These are phyloP conservation scores for Cladophialophora exuberans DNA, from an alignment of 2,329 filamentous ascomycete genomes.

Conservation along the genomic window DNA sequence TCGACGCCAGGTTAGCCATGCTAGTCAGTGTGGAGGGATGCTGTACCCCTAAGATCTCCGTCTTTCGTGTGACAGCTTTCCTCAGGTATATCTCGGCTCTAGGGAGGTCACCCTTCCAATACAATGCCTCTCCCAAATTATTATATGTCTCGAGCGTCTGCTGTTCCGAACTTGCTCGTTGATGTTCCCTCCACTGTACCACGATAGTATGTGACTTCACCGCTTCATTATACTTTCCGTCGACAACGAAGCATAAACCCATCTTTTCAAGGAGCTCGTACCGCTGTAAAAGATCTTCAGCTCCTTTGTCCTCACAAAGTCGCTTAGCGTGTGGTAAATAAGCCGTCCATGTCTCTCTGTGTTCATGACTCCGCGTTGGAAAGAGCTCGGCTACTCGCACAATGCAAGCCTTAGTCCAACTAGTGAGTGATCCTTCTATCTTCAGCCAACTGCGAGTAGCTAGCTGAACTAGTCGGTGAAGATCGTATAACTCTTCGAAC, in stretches of 20 bases:
- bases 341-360: slow-evolving; percentile 32
- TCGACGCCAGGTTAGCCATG: slow-evolving; percentile 29
- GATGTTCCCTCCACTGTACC: slow-evolving; percentile 11
- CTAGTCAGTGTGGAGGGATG: slow-evolving; percentile 29
- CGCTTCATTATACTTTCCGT: slow-evolving; percentile 80
- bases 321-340: slow-evolving; percentile 39
- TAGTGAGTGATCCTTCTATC: slow-evolving; percentile 24
- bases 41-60: slow-evolving; percentile 20
- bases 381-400: slow-evolving; percentile 34
- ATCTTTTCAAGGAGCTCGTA: slow-evolving; percentile 19
- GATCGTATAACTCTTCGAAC: slow-evolving; percentile 20
- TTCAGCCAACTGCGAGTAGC: slow-evolving; percentile 40
- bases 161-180: background rate
- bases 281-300: slow-evolving; percentile 11
- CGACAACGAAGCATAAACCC: slow-evolving; percentile 61
- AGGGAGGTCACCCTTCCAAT: slow-evolving; percentile 24
- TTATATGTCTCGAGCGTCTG: slow-evolving; percentile 5
- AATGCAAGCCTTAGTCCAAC: slow-evolving; percentile 28
- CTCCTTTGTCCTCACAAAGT: background rate
- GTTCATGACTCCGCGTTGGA: slow-evolving; percentile 23
- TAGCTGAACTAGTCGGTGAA: slow-evolving; percentile 43
- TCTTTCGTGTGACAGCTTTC: background rate
- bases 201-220: slow-evolving; percentile 58
- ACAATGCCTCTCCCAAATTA: slow-evolving; percentile 17
- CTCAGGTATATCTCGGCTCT: background rate